These are phyloP conservation scores for Diplodia intermedia DNA, from an alignment of 2,329 filamentous ascomycete species.

Conservation along the genomic window DNA sequence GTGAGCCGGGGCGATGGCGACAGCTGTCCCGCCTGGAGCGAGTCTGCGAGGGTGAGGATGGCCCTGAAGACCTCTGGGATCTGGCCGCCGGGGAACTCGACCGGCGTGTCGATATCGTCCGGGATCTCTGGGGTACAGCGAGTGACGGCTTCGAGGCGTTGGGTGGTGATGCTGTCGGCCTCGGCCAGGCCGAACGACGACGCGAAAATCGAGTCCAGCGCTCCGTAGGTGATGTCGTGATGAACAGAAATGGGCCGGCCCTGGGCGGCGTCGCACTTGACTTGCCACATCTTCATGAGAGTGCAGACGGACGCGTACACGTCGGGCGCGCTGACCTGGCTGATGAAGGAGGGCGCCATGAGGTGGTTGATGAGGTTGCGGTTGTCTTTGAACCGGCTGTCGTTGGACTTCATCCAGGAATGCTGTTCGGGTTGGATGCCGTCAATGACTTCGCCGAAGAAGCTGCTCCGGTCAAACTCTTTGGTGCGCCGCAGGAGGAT, in stretches of 20 bases:
- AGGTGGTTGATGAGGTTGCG: slow-evolving; percentile 49
- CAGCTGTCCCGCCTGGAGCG: slow-evolving; percentile 27
- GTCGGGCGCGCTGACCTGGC: slow-evolving; percentile 44
- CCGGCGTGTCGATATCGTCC: slow-evolving; percentile 3
- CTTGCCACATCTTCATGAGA: slow-evolving; percentile 47
- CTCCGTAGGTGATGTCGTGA: slow-evolving; percentile 41
- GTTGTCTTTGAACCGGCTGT: slow-evolving; percentile 44
- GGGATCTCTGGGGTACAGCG: slow-evolving; percentile 22
- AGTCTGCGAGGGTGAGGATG: not conserved
- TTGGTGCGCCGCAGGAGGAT: slow-evolving; percentile 53
- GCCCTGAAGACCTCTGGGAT: slow-evolving; percentile 20
- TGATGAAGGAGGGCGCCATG: slow-evolving; percentile 49
- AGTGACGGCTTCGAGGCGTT: slow-evolving; percentile 15
- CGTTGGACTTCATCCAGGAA: slow-evolving; percentile 43
- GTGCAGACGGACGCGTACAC: slow-evolving; percentile 43
- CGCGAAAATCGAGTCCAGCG: slow-evolving; percentile 36
- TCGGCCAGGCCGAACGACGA: slow-evolving; percentile 28
- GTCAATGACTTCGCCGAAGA: slow-evolving; percentile 43
- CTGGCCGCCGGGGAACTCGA: slow-evolving; percentile 2
- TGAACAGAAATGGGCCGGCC: slow-evolving; percentile 44
- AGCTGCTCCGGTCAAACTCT: slow-evolving; percentile 54
- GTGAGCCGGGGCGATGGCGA: slow-evolving; percentile 10
- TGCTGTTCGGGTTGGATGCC: slow-evolving; percentile 47
- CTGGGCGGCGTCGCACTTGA: slow-evolving; percentile 43
- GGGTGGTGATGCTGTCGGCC: slow-evolving; percentile 25